A percentile compares a stretch with the other conserved stretches of the same genome.
Evolutionary conservation across 164 flowering plant genomes (phyloP).

Genomic region (Protea cynaroides): DNA sequence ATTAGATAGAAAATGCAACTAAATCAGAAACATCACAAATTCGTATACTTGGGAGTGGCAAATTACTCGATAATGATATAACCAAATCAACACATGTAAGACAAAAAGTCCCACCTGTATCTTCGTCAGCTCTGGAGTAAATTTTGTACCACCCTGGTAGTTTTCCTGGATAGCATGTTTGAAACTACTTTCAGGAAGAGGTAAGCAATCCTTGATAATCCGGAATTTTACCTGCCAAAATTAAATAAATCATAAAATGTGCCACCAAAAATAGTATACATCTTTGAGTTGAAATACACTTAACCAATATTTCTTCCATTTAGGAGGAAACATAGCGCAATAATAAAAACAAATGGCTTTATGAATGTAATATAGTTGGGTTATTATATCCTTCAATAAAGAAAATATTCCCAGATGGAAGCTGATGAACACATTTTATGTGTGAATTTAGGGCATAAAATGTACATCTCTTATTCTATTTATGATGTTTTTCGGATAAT

Average conservation of each 20-base stretch:
- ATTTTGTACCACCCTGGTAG: constrained; percentile 26
- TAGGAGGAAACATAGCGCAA: too few species aligned
- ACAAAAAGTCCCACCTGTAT: constrained; percentile 20
- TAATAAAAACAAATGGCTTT: too few species aligned
- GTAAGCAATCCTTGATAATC: constrained; percentile 39
- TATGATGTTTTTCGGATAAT: too few species aligned
- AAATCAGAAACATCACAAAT: background rate
- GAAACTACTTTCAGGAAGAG: constrained; percentile 41
- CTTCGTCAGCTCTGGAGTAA: constrained; percentile 29
- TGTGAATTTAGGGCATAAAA: too few species aligned
- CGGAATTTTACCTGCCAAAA: constrained; percentile 37
- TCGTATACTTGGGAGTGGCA: too few species aligned
- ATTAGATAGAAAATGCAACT: constrained; percentile 1
- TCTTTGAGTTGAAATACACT: background rate
- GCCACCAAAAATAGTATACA: background rate
- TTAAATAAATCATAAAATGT: too few species aligned
- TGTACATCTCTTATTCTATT: too few species aligned
- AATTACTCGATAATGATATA: background rate
- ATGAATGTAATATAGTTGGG: too few species aligned
- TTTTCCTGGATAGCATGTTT: constrained; percentile 35
- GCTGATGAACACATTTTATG: too few species aligned
- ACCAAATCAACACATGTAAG: background rate
- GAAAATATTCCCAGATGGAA: too few species aligned
- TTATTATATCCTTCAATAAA: too few species aligned
- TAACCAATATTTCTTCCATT: too few species aligned